These are phyloP conservation scores for Phytopythium oedochilum DNA, from an alignment of 352 stramenopile species.

Conservation along the genomic window DNA sequence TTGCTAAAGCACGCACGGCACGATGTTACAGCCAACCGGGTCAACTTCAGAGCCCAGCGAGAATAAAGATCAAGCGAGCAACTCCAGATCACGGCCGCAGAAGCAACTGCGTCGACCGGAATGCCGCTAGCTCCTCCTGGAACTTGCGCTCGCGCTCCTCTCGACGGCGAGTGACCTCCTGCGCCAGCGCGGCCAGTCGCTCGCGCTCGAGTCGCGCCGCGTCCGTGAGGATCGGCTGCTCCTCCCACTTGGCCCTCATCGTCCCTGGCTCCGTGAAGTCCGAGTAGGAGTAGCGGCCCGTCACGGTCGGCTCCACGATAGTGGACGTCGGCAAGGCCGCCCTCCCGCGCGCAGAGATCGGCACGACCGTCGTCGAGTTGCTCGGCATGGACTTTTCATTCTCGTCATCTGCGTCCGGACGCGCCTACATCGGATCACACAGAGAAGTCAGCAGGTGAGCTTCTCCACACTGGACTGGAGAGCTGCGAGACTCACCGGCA, in stretches of 20 bases:
- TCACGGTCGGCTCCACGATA: neutral
- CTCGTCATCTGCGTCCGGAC: constrained; percentile 1
- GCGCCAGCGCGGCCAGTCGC: constrained; percentile 16
- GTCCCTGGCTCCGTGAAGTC: constrained; percentile 15
- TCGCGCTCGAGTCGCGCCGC: constrained; percentile 25
- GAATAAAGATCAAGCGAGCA: neutral
- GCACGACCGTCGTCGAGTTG: neutral
- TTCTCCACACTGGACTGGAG: neutral
- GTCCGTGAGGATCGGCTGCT: constrained; percentile 47
- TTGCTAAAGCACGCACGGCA: neutral
- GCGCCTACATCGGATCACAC: neutral
- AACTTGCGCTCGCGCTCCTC: constrained; percentile 46
- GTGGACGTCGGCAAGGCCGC: neutral
- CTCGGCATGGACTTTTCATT: constrained; percentile 4
- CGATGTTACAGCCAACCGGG: neutral
- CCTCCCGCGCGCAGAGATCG: neutral
- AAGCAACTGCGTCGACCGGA: constrained; percentile 11
- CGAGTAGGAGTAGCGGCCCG: constrained; percentile 11
- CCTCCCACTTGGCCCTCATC: constrained; percentile 27
- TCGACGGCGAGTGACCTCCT: constrained; percentile 18
- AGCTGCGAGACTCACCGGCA: neutral
- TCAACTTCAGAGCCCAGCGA: neutral
- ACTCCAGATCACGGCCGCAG: neutral
- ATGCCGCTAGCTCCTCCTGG: constrained; percentile 52
- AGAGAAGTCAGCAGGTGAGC: neutral